Evolutionary conservation across 179 eudicot genomes (phyloP), one percentile per base, ranked within the genome.

Genomic region (Nepenthes alata): DNA sequence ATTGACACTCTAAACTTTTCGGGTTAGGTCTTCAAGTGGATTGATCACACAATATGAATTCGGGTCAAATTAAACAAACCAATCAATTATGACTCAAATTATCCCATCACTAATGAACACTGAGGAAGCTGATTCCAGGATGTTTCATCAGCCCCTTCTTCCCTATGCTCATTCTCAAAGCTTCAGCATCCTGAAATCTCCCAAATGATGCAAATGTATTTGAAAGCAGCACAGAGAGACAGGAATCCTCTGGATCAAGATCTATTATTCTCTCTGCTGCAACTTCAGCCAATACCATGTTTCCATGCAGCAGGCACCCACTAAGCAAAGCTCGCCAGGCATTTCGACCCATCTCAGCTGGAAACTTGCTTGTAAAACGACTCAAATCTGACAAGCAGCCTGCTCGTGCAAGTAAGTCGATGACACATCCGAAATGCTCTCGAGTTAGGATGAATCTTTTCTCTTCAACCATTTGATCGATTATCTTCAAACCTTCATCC

Each of bases 361-460:
- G 25, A 13, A 57, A 47, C 38, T 15, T 48, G 58, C 53, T 39
- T 2, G 60, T 14, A 9, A 65, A 71, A 14, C n/a, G 35, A 16
- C 51, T 49, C 44, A 52, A 47, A 53, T 71, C 70, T 16, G 61
- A 47, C 3, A 71, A 61, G 52, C 69, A 52, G 48, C 70, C 70
- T 37, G 74, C 68, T 47, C 74, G 68, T 5, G 74, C 59, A 55
- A 71, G 57, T 59, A 71, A 53, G 25, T 71, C 74, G 0, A 65
- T 55, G 16, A 65, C 14, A 37, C 74, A 71, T 62, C 74, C 68
- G 9, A 64, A 58, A 47, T 59, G 70, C 53, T 71, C 66, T 11
- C 60, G 37, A 9, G 35, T 55, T 0, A 59, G 45, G 5, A 41
- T 41, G 8, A 41, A 34, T 13, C 11, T 51, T 6, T 65, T 60